phyloP scores from a whole-genome alignment of 306 rosid genomes.

The Malus fusca region DNA sequence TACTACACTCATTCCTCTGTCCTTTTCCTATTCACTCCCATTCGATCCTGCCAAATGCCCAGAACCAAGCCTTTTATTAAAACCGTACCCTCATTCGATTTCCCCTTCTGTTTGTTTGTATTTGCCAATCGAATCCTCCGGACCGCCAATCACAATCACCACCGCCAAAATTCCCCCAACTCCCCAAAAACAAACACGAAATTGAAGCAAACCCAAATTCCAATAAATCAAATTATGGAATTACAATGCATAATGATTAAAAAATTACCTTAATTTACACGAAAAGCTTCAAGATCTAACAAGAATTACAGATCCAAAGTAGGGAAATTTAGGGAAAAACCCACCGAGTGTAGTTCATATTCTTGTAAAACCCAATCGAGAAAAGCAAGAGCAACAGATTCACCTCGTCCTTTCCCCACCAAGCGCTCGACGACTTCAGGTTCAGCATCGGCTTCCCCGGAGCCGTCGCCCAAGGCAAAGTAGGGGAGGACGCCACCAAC shows the following conservation, averaged over 20 bases:
- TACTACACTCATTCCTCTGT: no score
- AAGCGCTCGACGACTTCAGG: no score
- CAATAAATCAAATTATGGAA: neutral
- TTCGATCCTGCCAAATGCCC: constrained; percentile 20
- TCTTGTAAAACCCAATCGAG: no score
- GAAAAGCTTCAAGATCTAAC: neutral
- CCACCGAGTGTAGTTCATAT: no score
- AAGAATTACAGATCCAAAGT: constrained; percentile 34
- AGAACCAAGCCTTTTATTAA: constrained; percentile 30
- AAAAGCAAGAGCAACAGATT: no score
- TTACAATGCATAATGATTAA: neutral
- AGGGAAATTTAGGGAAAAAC: neutral
- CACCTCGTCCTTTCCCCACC: no score
- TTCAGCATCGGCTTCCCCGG: no score
- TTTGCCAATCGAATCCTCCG: constrained; percentile 19
- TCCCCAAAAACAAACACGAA: constrained; percentile 6
- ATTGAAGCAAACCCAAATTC: neutral
- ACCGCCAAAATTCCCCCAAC: neutral
- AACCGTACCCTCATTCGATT: constrained; percentile 10
- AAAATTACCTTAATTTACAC: constrained; percentile 4
- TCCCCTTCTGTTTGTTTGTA: constrained; percentile 24
- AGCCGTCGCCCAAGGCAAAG: no score
- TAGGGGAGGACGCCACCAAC: no score
- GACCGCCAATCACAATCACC: constrained; percentile 14
- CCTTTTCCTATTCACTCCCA: neutral